Conservation (phyloP, 2,329 filamentous ascomycete species). For the Ophiocordyceps robertsii region DNA sequence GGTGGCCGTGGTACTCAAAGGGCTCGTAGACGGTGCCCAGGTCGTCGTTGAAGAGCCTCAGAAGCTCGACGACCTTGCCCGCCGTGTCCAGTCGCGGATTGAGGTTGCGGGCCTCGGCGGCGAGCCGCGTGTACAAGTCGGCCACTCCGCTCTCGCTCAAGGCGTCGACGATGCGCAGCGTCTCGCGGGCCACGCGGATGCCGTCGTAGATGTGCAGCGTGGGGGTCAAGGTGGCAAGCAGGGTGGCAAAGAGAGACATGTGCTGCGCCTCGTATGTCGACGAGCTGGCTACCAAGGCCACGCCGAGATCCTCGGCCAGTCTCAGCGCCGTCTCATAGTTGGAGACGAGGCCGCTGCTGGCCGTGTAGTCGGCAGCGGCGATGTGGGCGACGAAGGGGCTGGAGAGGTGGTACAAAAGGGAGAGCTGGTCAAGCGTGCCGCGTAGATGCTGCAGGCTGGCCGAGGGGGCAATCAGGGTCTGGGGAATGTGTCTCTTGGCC, state of each 20-base stretch:
- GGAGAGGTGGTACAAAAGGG: constrained; percentile 78
- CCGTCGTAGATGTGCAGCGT: constrained; percentile 84
- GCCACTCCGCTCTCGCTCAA: constrained; percentile 58
- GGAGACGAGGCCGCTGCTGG: constrained; percentile 57
- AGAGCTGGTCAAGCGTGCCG: constrained; percentile 77
- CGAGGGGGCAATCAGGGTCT: constrained; percentile 79
- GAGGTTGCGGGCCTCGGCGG: constrained; percentile 45
- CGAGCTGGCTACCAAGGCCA: constrained; percentile 72
- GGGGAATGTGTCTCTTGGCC: constrained; percentile 79
- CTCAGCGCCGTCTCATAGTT: constrained; percentile 76
- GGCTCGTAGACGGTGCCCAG: constrained; percentile 85
- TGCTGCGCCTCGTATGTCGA: constrained; percentile 90
- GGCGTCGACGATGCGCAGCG: constrained; percentile 69
- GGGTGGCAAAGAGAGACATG: constrained; percentile 79
- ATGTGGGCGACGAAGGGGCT: constrained; percentile 90
- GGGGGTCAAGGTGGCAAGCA: constrained; percentile 67
- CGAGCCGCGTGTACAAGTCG: constrained; percentile 53
- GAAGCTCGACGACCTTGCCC: constrained; percentile 55
- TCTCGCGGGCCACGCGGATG: constrained; percentile 70
- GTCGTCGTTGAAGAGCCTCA: constrained; percentile 73
- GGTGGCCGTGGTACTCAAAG: constrained; percentile 89
- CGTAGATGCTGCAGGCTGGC: constrained; percentile 71
- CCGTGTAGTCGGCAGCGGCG: constrained; percentile 75
- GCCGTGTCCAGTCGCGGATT: constrained; percentile 61
- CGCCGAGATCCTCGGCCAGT: constrained; percentile 76